Evolutionary conservation across 2,329 filamentous ascomycete genomes (phyloP), one percentile per base, ranked within the genome.

Genomic region (Plenodomus lindquistii): DNA sequence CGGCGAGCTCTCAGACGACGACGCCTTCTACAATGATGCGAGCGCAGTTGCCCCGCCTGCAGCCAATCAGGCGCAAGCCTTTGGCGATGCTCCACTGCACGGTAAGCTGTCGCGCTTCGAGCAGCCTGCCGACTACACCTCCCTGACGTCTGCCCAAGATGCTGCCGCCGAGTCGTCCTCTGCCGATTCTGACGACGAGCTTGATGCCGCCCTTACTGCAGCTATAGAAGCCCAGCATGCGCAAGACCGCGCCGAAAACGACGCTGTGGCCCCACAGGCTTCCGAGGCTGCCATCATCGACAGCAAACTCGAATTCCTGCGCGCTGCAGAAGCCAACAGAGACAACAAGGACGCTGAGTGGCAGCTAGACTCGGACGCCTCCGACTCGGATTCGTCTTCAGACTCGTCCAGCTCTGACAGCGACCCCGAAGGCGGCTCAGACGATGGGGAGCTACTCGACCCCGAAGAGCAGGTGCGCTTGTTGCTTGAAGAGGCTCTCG

Each of bases 381-480:
- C 84, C 2, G 83, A 86, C 52, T 81, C 81, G 34, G 80, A 81
- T 42, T 75, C 77, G 2, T 68, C 66, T 22, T 69, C 65, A 9
- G 67, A 66, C 31, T 81, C 84, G 46, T 65, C 62, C 8, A 66
- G 60, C 41, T 81, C 82, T 50, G 76, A 74, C 22, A 66, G 63
- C 42, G 66, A 61, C 29, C 79, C 79, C 50, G 83, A 82, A 22
- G 91, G 91, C 61, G 83, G 62, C 15, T 67, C 82, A 22, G 91
- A 91, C 61, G 83, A 71, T 22, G 69, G 69, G 40, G 67, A 88
- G 44, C 79, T 92, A 36, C 78, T 97, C 1, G 86, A 86, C 44
- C 83, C 91, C 2, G 90, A 92, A 63, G 91, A 96, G 68, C 87
- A 89, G 48, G 91, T 89, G 1, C 86, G 87, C 27, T 85, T 96